These are phyloP conservation scores for Alternaria conjuncta DNA, from an alignment of 2,329 filamentous ascomycete genomes.

Conservation along the genomic window DNA sequence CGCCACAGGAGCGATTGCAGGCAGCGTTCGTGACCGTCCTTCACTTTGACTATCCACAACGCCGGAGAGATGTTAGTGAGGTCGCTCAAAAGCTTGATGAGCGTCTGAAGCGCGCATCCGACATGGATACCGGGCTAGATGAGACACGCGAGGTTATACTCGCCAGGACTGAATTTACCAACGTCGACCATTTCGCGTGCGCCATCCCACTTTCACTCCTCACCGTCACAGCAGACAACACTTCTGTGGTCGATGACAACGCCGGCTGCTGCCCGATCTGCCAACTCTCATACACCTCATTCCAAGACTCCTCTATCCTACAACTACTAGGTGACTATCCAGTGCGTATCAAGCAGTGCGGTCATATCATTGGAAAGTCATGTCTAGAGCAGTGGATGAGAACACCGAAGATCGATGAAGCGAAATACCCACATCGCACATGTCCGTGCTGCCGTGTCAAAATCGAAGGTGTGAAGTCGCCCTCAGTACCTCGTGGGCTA, in stretches of 20 bases:
- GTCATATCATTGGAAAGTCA: constrained; percentile 30
- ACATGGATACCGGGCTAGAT: neutral
- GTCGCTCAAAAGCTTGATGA: constrained; percentile 1
- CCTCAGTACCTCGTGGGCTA: neutral
- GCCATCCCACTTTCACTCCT: constrained; percentile 20
- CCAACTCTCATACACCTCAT: constrained; percentile 26
- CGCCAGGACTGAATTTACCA: neutral
- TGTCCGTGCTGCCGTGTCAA: constrained; percentile 30
- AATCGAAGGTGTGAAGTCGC: constrained; percentile 16
- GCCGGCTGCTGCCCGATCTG: constrained; percentile 25
- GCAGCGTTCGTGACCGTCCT: constrained; percentile 16
- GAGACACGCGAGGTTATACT: constrained; percentile 5
- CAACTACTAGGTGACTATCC: constrained; percentile 30
- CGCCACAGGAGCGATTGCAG: constrained; percentile 12
- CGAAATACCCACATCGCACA: constrained; percentile 25
- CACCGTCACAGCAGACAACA: neutral
- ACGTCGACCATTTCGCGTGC: constrained; percentile 31
- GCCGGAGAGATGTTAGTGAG: constrained; percentile 2
- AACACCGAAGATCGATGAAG: constrained; percentile 26
- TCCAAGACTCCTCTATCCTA: constrained; percentile 6
- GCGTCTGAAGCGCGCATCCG: neutral
- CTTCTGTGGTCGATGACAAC: constrained; percentile 11
- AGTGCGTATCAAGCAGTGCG: constrained; percentile 34
- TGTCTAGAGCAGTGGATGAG: constrained; percentile 35
- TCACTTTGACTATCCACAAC: constrained; percentile 18